phyloP scores from a whole-genome alignment of 2,329 filamentous ascomycete species.

The Colletotrichum aenigma region DNA sequence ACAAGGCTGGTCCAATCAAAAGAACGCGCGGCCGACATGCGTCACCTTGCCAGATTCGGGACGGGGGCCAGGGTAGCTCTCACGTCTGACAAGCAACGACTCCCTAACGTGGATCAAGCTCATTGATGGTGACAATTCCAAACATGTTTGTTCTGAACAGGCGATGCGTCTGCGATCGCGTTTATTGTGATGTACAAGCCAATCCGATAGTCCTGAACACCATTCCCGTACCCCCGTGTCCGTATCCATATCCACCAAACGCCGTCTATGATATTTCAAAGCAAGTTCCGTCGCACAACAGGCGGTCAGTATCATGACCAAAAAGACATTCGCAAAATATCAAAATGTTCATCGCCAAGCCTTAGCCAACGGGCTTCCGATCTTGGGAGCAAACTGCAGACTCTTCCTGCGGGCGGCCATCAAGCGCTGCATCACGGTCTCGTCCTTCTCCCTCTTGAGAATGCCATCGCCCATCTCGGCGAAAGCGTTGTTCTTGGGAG shows the following conservation, averaged over 20 bases:
- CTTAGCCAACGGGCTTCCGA: slow-evolving; percentile 73
- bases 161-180: slow-evolving; percentile 1
- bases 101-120: neutral
- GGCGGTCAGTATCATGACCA: neutral
- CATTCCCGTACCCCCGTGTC: neutral
- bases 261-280: slow-evolving; percentile 2
- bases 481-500: slow-evolving; percentile 49
- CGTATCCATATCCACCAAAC: neutral
- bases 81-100: neutral
- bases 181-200: slow-evolving; percentile 6
- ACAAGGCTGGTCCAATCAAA: slow-evolving; percentile 9
- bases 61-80: neutral
- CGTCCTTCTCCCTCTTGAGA: slow-evolving; percentile 56
- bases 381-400: slow-evolving; percentile 76
- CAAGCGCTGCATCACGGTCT: slow-evolving; percentile 63
- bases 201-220: slow-evolving; percentile 1
- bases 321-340: neutral
- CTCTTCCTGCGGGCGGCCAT: slow-evolving; percentile 79
- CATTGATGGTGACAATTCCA: neutral
- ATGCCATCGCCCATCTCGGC: slow-evolving; percentile 48
- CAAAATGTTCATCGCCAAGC: slow-evolving; percentile 46
- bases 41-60: slow-evolving; percentile 8
- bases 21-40: slow-evolving; percentile 14
- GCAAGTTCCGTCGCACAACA: neutral
- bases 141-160: neutral